Base-by-base conservation (phyloP, 1,284 basidiomycete genomes). In the Sutorius eximius region DNA sequence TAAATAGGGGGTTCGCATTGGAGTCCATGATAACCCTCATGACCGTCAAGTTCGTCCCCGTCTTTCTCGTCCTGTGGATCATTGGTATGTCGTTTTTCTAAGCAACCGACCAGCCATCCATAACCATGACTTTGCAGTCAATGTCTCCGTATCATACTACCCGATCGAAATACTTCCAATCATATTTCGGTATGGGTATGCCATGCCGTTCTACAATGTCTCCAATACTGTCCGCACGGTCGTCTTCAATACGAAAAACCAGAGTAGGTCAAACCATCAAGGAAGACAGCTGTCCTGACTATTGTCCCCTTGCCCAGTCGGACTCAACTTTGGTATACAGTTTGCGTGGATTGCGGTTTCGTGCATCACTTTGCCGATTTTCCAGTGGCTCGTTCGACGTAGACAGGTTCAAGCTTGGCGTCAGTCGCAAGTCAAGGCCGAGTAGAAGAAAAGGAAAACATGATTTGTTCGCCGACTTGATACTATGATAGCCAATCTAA, bases 121-220 rank as follows among this genome's bases (percentile, higher is more conserved):
- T 24, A 18, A 46, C 8, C 49, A 10, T 18, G n/a, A 30, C 29
- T 47, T 48, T 54, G 42, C 42, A 85, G 82, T 70, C n/a, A 90
- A 91, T 63, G 86, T 91, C 34, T 83, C 87, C 0, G 83, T 87
- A 29, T 79, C 75, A 20, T 71, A 77, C 52, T 78, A 83, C 49
- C 89, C 90, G 0, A 80, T 88, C 52, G 81, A 86, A 55, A 74
- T 89, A 1, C 77, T 89, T n/a, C 87, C 88, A 0, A 60, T 62
- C 49, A 70, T 92, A 55, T 92, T 78, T 72, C 76, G 77, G 49
- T 87, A 86, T 59, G 86, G 84, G 4, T 86, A 84, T 55, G 87
- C 81, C 0, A 77, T 77, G 64, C 89, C 89, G 0, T 90, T 91
- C 71, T 90, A 87, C 72, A 87, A 89, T 61, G 74, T 87, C 30